Percentiles rank a stretch among this genome's conserved stretches.
phyloP scores from a whole-genome alignment of 768 basidiomycete species.

The Podaxis sp. region DNA sequence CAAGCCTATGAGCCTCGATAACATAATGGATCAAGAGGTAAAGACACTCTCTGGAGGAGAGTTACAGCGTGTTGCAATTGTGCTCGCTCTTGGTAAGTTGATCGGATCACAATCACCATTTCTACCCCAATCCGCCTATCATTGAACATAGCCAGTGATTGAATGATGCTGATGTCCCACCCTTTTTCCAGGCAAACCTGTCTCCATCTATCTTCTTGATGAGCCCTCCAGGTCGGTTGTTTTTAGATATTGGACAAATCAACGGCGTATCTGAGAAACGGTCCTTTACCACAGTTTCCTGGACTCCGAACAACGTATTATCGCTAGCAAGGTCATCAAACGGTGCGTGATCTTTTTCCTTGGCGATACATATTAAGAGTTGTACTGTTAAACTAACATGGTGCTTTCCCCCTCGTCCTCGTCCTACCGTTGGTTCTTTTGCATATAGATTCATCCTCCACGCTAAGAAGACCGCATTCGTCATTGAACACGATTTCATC shows the following conservation, averaged over 20 bases:
- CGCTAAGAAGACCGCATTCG: slow-evolving; percentile 95
- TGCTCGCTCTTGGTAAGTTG: slow-evolving; percentile 76
- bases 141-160: neutral
- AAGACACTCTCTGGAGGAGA: slow-evolving; percentile 99
- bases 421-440: neutral
- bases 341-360: slow-evolving; percentile 45
- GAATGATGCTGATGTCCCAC: neutral
- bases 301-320: slow-evolving; percentile 99
- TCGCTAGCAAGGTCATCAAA: slow-evolving; percentile 97
- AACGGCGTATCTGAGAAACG: neutral
- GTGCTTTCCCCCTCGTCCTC: neutral
- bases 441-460: slow-evolving; percentile 84
- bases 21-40: slow-evolving; percentile 96
- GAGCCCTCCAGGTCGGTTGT: slow-evolving; percentile 78
- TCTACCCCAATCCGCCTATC: neutral
- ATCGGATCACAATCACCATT: neutral
- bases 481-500: slow-evolving; percentile 99
- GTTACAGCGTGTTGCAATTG: slow-evolving; percentile 95
- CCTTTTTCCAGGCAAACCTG: slow-evolving; percentile 57
- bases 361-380: neutral
- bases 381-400: neutral
- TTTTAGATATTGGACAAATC: neutral
- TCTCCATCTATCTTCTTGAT: slow-evolving; percentile 91
- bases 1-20: slow-evolving; percentile 95
- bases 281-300: slow-evolving; percentile 61